Conservation (phyloP, 1,284 basidiomycete genomes). For the Apiotrichum domesticum region DNA sequence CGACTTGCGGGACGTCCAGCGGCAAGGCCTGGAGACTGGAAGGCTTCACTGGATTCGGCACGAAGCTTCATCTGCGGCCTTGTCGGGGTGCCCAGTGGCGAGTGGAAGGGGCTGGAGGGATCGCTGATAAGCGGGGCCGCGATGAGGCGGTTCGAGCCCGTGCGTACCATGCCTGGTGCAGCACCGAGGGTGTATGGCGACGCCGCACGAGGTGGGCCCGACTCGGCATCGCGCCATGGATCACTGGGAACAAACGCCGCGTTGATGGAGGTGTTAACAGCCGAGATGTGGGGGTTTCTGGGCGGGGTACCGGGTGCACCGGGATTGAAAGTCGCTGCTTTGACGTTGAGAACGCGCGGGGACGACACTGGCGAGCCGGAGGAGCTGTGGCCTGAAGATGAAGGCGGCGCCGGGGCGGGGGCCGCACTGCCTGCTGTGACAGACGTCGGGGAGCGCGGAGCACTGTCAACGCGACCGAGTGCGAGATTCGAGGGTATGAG, state of each 20-base stretch:
- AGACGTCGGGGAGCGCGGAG: neutral
- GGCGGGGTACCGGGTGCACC: conserved; percentile 49
- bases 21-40: conserved; percentile 21
- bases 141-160: conserved; percentile 78
- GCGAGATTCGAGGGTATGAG: conserved; percentile 3
- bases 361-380: conserved; percentile 54
- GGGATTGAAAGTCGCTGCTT: conserved; percentile 61
- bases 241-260: conserved; percentile 66
- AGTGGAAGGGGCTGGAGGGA: conserved; percentile 53
- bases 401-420: conserved; percentile 51
- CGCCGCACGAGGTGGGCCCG: conserved; percentile 24
- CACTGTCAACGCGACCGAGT: conserved; percentile 12
- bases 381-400: conserved; percentile 54
- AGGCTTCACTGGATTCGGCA: conserved; percentile 28
- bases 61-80: conserved; percentile 26
- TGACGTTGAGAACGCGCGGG: conserved; percentile 56
- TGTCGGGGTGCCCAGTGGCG: conserved; percentile 39
- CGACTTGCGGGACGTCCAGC: conserved; percentile 16
- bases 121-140: conserved; percentile 78
- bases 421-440: neutral
- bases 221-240: conserved; percentile 36
- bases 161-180: conserved; percentile 38
- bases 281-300: conserved; percentile 1
- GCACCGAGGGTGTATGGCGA: conserved; percentile 48
- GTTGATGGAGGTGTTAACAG: conserved; percentile 50